Evolutionary conservation across 2,329 filamentous ascomycete genomes (phyloP).

Genomic region (Neofusicoccum umdonicola): DNA sequence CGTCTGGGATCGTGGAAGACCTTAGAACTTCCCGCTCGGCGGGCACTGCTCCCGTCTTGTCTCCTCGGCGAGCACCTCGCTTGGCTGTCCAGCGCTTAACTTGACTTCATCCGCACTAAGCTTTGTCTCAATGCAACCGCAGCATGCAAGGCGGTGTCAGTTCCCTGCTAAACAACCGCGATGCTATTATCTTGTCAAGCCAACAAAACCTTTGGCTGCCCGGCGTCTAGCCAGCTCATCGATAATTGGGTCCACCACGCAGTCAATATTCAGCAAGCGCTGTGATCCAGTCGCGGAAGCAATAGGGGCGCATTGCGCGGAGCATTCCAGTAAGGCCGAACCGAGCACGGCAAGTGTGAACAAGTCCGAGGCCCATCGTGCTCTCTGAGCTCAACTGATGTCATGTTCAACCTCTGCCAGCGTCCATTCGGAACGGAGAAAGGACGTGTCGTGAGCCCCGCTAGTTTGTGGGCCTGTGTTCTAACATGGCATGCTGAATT

Average conservation of each 20-base stretch:
- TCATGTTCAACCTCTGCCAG: neutral
- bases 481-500: too few species aligned
- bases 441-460: neutral
- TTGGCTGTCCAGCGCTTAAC: slow-evolving; percentile 1
- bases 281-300: neutral
- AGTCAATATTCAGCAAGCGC: neutral
- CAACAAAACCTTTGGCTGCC: neutral
- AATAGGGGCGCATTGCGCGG: neutral
- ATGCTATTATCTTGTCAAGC: neutral
- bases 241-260: neutral
- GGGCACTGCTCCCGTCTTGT: neutral
- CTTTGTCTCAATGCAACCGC: neutral
- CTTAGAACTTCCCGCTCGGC: neutral
- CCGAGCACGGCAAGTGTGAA: too few species aligned
- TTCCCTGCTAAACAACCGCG: neutral
- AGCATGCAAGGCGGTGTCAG: neutral
- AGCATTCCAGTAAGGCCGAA: neutral
- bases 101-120: neutral
- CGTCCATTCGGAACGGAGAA: too few species aligned
- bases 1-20: neutral
- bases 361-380: too few species aligned
- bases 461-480: neutral
- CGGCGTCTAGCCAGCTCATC: neutral
- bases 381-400: neutral
- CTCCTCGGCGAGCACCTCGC: neutral